A percentile compares a stretch with the other conserved stretches of the same genome.
phyloP scores from a whole-genome alignment of 257 asterid genomes.

The Salvia miltiorrhiza region DNA sequence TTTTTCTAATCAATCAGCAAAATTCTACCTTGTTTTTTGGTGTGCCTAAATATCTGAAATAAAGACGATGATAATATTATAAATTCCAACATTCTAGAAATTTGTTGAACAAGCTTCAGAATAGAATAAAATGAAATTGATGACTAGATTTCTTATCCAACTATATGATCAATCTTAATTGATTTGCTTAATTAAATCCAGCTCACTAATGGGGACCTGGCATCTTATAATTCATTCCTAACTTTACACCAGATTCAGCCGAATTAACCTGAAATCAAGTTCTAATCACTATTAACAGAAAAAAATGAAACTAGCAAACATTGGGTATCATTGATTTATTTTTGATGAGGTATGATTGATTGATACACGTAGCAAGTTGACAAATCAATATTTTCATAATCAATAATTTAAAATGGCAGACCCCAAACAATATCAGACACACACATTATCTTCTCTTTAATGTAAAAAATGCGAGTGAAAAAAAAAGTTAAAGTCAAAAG shows the following conservation, averaged over 20 bases:
- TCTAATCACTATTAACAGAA: background rate
- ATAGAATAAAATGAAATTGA: background rate
- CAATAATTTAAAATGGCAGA: background rate
- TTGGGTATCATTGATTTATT: too few species aligned
- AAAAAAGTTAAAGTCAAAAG: slow-evolving; percentile 28
- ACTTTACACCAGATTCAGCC: slow-evolving; percentile 11
- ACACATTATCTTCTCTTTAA: background rate
- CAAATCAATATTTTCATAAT: background rate
- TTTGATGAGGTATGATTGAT: too few species aligned
- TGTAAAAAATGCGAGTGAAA: background rate
- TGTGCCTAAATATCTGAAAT: background rate
- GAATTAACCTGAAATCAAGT: background rate
- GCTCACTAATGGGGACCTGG: too few species aligned
- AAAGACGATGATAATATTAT: background rate
- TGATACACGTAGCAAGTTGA: background rate
- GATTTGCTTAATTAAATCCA: background rate
- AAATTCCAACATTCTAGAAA: too few species aligned
- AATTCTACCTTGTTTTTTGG: background rate
- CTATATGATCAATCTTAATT: background rate
- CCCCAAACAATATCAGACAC: slow-evolving; percentile 14
- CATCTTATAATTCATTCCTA: background rate
- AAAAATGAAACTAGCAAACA: background rate
- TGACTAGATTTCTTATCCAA: background rate
- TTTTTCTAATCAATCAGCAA: background rate
- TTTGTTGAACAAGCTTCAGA: background rate